Percentiles rank a stretch among this genome's conserved stretches.
These are phyloP conservation scores for Citrus hindsii DNA, from an alignment of 345 rosid genomes.

Conservation along the genomic window DNA sequence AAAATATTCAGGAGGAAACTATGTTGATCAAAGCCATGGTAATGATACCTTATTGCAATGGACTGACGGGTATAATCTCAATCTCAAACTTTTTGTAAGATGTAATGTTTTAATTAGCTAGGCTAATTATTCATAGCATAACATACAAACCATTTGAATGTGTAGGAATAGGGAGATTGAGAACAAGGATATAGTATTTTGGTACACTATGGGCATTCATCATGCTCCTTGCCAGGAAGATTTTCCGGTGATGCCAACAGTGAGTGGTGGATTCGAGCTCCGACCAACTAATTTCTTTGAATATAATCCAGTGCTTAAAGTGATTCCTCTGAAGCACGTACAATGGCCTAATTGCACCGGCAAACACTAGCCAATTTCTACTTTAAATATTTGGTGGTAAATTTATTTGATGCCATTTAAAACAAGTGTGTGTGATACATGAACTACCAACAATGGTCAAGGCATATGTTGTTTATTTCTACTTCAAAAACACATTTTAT, in stretches of 20 bases:
- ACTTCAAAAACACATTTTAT: too few species aligned
- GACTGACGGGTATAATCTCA: constrained; percentile 28
- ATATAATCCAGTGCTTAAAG: constrained; percentile 25
- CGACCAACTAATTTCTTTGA: constrained; percentile 29
- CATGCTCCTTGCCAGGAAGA: constrained; percentile 33
- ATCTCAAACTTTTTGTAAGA: neutral
- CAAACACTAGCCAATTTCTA: neutral
- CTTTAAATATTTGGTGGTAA: too few species aligned
- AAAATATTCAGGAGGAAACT: constrained; percentile 44
- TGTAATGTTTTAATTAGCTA: neutral
- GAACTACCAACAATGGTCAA: too few species aligned
- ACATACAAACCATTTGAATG: too few species aligned
- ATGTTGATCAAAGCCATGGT: constrained; percentile 45
- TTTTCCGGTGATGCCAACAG: constrained; percentile 29
- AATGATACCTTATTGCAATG: constrained; percentile 48
- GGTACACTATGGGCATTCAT: constrained; percentile 33
- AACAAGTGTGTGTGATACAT: too few species aligned
- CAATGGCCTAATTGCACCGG: neutral
- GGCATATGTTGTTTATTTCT: too few species aligned
- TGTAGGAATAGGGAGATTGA: constrained; percentile 17
- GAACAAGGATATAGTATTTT: constrained; percentile 26
- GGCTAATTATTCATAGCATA: too few species aligned
- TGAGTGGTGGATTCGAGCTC: constrained; percentile 28
- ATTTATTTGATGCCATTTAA: too few species aligned
- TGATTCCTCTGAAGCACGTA: neutral